A percentile compares a stretch with the other conserved stretches of the same genome.
Evolutionary conservation across 768 basidiomycete species (phyloP).

Genomic region (Pisolithus microcarpus): DNA sequence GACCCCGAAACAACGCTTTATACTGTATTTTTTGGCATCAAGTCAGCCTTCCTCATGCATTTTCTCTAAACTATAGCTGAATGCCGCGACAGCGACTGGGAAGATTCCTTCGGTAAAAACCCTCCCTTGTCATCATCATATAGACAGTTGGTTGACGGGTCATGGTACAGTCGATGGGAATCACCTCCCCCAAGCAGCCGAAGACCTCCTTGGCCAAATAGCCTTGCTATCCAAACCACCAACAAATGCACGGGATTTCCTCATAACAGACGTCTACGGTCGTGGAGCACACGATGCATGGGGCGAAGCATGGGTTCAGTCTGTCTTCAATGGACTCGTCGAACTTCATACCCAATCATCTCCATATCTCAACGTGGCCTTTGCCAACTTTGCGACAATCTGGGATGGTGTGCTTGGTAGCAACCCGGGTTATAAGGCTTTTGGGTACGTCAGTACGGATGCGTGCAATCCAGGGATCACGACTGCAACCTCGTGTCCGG

Average conservation of each 20-base stretch:
- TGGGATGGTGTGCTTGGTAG: constrained; percentile 43
- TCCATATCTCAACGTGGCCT: constrained; percentile 34
- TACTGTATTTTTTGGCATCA: constrained; percentile 49
- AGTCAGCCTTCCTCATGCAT: constrained; percentile 26
- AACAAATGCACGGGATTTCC: constrained; percentile 43
- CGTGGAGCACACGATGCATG: constrained; percentile 32
- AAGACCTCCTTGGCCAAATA: constrained; percentile 39
- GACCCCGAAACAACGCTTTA: constrained; percentile 45
- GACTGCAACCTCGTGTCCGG: constrained; percentile 28
- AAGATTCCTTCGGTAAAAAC: constrained; percentile 34
- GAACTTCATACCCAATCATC: constrained; percentile 24
- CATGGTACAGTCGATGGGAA: constrained; percentile 35
- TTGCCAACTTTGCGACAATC: constrained; percentile 41
- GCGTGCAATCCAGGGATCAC: constrained; percentile 32
- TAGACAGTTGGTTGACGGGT: background rate
- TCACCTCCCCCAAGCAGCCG: constrained; percentile 39
- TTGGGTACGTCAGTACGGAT: constrained; percentile 39
- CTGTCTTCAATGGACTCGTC: constrained; percentile 36
- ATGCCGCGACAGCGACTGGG: constrained; percentile 33
- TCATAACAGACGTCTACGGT: constrained; percentile 46
- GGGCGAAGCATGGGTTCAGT: constrained; percentile 43
- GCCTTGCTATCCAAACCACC: constrained; percentile 40
- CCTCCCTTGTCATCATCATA: background rate
- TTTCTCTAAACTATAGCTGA: background rate
- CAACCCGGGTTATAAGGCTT: constrained; percentile 39